Evolutionary conservation across 495 filamentous ascomycete genomes (phyloP).

Genomic region (Antarctomyces pellizariae): DNA sequence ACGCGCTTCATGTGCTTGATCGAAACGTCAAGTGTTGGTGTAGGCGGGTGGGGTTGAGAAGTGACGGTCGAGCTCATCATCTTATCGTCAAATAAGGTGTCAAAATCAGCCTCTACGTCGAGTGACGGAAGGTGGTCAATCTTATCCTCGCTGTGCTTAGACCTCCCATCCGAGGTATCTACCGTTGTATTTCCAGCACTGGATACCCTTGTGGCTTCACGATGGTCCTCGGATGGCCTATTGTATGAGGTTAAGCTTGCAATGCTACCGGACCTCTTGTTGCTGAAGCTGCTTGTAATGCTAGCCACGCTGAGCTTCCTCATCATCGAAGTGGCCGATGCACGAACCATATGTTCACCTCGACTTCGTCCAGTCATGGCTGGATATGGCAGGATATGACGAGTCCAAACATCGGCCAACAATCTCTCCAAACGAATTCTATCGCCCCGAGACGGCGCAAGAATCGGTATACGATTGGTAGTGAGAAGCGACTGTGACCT

Average conservation of each 20-base stretch:
- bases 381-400: conserved; percentile 64
- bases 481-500: conserved; percentile 49
- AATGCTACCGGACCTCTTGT: conserved; percentile 32
- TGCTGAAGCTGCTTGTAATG: conserved; percentile 36
- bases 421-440: conserved; percentile 53
- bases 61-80: background rate
- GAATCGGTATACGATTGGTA: conserved; percentile 35
- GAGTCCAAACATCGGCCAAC: conserved; percentile 64
- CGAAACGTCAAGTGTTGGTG: background rate
- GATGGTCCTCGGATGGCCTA: no score
- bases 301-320: conserved; percentile 58
- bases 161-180: no score
- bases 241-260: conserved; percentile 18
- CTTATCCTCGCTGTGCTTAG: no score
- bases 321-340: conserved; percentile 57
- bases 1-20: conserved; percentile 2
- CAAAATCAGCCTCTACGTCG: no score
- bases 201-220: no score
- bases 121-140: no score
- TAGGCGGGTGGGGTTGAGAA: no score
- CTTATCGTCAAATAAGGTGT: background rate
- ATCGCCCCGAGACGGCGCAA: conserved; percentile 48
- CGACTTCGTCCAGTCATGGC: conserved; percentile 45
- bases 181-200: no score
- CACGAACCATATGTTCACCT: conserved; percentile 39